Evolutionary conservation across 208 protist species (phyloP), one percentile per base, ranked within the genome.

Genomic region (Tritrichomonas musculus): DNA sequence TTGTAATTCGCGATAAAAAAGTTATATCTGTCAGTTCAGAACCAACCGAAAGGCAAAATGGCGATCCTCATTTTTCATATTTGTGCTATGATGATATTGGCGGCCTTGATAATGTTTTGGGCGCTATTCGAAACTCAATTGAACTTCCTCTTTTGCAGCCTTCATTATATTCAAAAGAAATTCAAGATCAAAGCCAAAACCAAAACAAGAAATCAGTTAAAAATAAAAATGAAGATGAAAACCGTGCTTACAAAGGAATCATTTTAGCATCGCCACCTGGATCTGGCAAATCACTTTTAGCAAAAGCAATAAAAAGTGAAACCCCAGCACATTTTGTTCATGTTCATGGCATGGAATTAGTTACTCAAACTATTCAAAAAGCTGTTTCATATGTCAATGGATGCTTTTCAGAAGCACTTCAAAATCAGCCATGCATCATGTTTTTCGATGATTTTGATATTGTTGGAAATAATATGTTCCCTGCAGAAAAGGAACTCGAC

Each of bases 51-150:
- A 41, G 77, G 8, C 20, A 82, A 82, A 39, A 88, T 88, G 99
- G 99, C 94, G 98, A 99, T 95, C 25, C 47, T 5, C 33, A 57
- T n/a, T 57, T 88, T 39, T 57, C 47, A 33, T 33, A 13, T 13
- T 20, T 88, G 0, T 57, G 41, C 2, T 88, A 88, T 50, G 77
- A 88, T 88, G 44, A 44, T 60, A 14, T 88, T 39, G 77, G 77
- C 9, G 77, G 77, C 13, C 41, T 88, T 39, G 14, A 57, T n/a
- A 53, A 88, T 39, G 3, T 44, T 33, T 57, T 88, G 14, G 27
- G 17, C 33, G n/a, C 33, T 44, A n/a, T 88, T 88, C 77, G 77
- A 0, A 53, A 88, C 33, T 53, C 44, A 33, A 88, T 88, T 20
- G 77, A 88, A 57, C 33, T 88, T 57, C 77, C 77, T 20, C 47